Evolutionary conservation across 176 grass and related monocot genomes (phyloP), one percentile per base, ranked within the genome.

Genomic region (Oryza australiensis): DNA sequence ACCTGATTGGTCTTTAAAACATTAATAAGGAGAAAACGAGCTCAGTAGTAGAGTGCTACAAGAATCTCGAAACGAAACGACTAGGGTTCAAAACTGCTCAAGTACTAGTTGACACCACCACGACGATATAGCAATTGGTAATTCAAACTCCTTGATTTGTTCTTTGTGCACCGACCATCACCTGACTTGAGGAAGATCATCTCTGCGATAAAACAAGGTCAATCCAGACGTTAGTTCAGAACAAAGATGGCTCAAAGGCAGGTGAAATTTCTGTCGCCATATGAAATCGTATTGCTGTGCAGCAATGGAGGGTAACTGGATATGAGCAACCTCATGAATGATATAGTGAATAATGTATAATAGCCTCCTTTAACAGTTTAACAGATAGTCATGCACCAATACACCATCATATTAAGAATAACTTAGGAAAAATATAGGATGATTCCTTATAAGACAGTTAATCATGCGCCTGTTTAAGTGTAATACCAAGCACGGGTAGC

Each of bases 121-220:
- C 33, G 11, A 62, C 12, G 7, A 64, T 9, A 75, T 20, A 35
- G 38, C 26, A 15, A 70, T 1, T 1, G 10, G 26, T 55, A 55
- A 55, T 55, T 55, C 18, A 26, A 38, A 70, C 64, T 15, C 46
- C 20, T 15, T 9, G 60, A 66, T 67, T 73, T 43, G 3, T 18
- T 60, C 68, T 37, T 68, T 32, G 68, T 78, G 60, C 68, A 68
- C 62, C 10, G 0, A 43, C 26, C 70, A 28, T 60, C n/a, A n/a
- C 62, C 60, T 23, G 15, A 13, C 33, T 22, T 32, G 0, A 30
- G 59, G 55, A 59, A 34, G 46, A 22, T 84, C 73, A 22, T 84
- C 73, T 88, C 86, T 88, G 81, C 68, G 60, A 16, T 3, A 82
- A 3, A 72, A 27, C 2, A 79, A n/a, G n/a, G n/a, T n/a, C n/a